A percentile compares a stretch with the other conserved stretches of the same genome.
Conservation (phyloP, 2,329 filamentous ascomycete genomes). For the Paecilomyces fulvus region DNA sequence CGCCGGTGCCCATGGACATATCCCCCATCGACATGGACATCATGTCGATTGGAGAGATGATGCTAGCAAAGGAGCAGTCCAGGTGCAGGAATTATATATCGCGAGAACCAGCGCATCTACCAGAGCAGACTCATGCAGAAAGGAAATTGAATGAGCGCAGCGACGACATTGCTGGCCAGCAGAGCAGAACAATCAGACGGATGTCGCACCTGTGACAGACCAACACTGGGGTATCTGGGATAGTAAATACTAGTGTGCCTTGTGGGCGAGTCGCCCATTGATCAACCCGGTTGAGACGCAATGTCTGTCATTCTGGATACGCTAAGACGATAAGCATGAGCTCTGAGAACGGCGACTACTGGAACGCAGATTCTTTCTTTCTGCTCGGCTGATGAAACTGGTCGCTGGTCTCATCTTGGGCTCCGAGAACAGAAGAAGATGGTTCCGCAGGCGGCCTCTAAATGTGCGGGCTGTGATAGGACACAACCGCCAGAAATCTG, state of each 20-base stretch:
- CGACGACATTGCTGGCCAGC: not conserved
- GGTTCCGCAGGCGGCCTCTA: not conserved
- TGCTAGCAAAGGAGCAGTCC: not conserved
- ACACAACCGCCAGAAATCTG: slow-evolving; percentile 6
- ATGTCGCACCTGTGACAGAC: not conserved
- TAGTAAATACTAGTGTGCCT: not conserved
- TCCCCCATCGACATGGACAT: slow-evolving; percentile 17
- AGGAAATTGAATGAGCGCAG: no score
- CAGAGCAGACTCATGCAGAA: no score
- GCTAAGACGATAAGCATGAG: not conserved
- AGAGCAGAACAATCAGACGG: not conserved
- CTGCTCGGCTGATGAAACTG: not conserved
- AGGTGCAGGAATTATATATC: not conserved
- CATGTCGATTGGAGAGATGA: slow-evolving; percentile 1
- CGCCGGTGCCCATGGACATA: slow-evolving; percentile 35
- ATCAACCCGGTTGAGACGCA: no score
- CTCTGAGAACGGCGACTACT: not conserved
- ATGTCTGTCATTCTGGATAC: not conserved
- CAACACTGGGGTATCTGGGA: not conserved
- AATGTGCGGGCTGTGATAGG: not conserved
- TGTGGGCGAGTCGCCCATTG: not conserved
- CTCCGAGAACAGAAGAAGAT: not conserved
- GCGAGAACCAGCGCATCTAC: no score
- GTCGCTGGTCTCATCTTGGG: not conserved
- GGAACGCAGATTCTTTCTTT: not conserved